Percentiles rank a stretch among this genome's conserved stretches.
These are phyloP conservation scores for Haplographium delicatum DNA, from an alignment of 495 filamentous ascomycete genomes.

Conservation along the genomic window DNA sequence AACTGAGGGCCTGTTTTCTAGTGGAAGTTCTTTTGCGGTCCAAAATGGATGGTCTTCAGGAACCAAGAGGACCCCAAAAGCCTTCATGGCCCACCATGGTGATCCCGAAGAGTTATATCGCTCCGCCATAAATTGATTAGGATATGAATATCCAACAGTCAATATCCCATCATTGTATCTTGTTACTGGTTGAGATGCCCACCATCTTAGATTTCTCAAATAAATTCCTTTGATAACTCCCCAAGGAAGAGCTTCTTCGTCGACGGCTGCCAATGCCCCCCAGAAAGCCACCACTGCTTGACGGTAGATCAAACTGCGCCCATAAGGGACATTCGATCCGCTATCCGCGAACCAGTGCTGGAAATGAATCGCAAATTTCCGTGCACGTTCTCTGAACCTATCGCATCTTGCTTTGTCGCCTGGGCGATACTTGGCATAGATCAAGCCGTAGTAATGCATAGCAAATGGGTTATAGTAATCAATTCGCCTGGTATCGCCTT, in stretches of 20 bases:
- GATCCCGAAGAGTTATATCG: slow-evolving; percentile 13
- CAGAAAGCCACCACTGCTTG: slow-evolving; percentile 59
- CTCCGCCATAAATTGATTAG: slow-evolving; percentile 14
- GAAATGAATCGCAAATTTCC: slow-evolving; percentile 7
- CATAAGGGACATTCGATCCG: slow-evolving; percentile 52
- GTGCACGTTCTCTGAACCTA: slow-evolving; percentile 1
- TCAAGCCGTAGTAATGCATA: slow-evolving; percentile 11
- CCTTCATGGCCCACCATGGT: slow-evolving; percentile 11
- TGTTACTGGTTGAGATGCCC: slow-evolving; percentile 30
- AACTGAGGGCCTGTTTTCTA: neutral
- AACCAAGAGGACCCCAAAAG: slow-evolving; percentile 1
- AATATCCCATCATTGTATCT: slow-evolving; percentile 6
- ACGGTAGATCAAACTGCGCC: slow-evolving; percentile 54
- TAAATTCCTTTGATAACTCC: slow-evolving; percentile 54
- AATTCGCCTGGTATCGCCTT: slow-evolving; percentile 3
- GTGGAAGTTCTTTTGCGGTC: slow-evolving; percentile 10
- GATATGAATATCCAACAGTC: slow-evolving; percentile 14
- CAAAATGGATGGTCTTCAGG: slow-evolving; percentile 13
- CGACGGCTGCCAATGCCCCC: slow-evolving; percentile 53
- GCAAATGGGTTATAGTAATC: slow-evolving; percentile 11
- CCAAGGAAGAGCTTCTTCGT: slow-evolving; percentile 45
- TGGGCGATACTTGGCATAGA: neutral
- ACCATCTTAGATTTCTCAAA: slow-evolving; percentile 58
- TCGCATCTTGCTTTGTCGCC: neutral
- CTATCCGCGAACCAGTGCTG: slow-evolving; percentile 13